Percentiles rank a stretch among this genome's conserved stretches.
Evolutionary conservation across 1,284 basidiomycete species (phyloP).

Genomic region (Omphalotus olearius): DNA sequence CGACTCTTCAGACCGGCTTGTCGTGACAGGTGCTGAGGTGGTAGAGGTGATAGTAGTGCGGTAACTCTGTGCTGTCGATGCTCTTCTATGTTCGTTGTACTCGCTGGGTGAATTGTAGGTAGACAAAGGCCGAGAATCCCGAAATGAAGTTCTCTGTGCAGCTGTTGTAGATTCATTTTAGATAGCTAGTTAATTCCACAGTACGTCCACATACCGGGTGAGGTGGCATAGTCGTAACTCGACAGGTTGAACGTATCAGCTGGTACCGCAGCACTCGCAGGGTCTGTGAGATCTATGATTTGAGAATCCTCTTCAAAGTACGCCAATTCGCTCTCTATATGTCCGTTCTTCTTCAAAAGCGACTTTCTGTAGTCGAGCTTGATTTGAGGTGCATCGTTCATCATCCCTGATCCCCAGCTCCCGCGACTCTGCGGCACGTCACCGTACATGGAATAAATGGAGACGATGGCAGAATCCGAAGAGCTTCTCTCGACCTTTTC

Average conservation of each 20-base stretch:
- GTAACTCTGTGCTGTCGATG: slow-evolving; percentile 8
- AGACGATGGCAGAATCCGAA: slow-evolving; percentile 62
- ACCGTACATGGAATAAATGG: slow-evolving; percentile 79
- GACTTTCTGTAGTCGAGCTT: slow-evolving; percentile 28
- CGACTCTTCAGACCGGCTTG: slow-evolving; percentile 3
- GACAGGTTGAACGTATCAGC: background rate
- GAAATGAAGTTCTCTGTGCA: background rate
- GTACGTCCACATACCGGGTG: background rate
- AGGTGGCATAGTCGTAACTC: background rate
- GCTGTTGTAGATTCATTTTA: too few relatives aligned
- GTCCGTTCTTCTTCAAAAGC: slow-evolving; percentile 15
- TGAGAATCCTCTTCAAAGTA: slow-evolving; percentile 10
- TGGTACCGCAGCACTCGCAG: background rate
- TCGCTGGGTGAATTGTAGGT: background rate
- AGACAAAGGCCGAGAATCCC: slow-evolving; percentile 2
- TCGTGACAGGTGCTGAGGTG: slow-evolving; percentile 3
- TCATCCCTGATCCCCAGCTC: slow-evolving; percentile 39
- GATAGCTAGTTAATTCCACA: too few relatives aligned
- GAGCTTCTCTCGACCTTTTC: slow-evolving; percentile 25
- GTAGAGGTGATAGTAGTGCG: slow-evolving; percentile 11
- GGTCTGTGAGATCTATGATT: slow-evolving; percentile 13
- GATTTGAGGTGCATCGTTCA: slow-evolving; percentile 28
- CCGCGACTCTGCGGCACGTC: slow-evolving; percentile 37
- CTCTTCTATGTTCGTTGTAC: slow-evolving; percentile 10
- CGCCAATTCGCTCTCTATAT: slow-evolving; percentile 10